Evolutionary conservation across 2,329 filamentous ascomycete species (phyloP).

Genomic region (Lachnellula hyalina): DNA sequence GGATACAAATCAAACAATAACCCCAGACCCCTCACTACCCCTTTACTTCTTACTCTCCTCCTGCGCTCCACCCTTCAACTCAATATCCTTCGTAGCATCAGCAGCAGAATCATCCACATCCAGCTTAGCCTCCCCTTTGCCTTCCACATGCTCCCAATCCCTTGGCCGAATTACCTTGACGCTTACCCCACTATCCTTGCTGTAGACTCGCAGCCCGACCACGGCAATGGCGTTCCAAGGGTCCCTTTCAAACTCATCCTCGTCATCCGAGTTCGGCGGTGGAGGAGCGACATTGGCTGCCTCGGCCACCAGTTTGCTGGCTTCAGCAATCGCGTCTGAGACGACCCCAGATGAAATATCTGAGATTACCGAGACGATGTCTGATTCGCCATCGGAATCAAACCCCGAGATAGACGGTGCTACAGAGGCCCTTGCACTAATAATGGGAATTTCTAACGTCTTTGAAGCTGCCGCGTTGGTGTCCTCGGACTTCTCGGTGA

Average conservation of each 20-base stretch:
- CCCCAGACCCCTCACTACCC: conserved; percentile 1
- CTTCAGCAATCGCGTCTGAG: conserved; percentile 18
- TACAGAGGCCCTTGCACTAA: neutral
- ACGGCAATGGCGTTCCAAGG: conserved; percentile 61
- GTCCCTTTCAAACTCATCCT: conserved; percentile 49
- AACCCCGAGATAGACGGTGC: neutral
- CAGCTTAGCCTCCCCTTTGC: conserved; percentile 26
- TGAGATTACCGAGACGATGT: conserved; percentile 19
- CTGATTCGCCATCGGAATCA: conserved; percentile 13
- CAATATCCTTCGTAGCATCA: conserved; percentile 38
- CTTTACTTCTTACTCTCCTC: conserved; percentile 8
- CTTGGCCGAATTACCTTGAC: conserved; percentile 23
- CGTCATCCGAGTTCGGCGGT: conserved; percentile 41
- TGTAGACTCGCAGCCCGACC: conserved; percentile 56
- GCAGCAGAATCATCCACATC: conserved; percentile 44
- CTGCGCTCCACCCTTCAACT: neutral
- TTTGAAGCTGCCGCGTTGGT: neutral
- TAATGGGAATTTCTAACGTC: neutral
- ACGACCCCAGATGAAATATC: conserved; percentile 14
- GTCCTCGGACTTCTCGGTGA: neutral
- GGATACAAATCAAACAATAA: neutral
- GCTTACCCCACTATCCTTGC: conserved; percentile 36
- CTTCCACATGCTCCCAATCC: conserved; percentile 17
- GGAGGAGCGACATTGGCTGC: conserved; percentile 23
- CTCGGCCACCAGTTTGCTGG: conserved; percentile 17